Conservation (phyloP, 176 grass and related monocot genomes). For the Poa annua region DNA sequence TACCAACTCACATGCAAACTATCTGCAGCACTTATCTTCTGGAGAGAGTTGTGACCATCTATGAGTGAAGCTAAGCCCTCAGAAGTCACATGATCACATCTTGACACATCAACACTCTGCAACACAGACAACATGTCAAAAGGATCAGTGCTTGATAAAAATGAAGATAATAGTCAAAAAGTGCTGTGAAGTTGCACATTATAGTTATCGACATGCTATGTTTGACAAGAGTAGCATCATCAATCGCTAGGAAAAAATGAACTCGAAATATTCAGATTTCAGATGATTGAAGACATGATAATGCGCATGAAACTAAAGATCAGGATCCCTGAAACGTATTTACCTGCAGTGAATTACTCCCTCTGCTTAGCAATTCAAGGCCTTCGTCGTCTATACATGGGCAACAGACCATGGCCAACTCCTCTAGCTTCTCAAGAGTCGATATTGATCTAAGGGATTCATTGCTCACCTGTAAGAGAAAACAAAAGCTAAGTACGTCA, state of each 20-base stretch:
- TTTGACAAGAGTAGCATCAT: not conserved
- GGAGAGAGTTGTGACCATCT: constrained; percentile 68
- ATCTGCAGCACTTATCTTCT: constrained; percentile 80
- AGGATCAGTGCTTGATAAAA: not conserved
- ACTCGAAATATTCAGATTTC: not conserved
- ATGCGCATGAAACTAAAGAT: constrained; percentile 9
- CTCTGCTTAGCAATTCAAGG: constrained; percentile 68
- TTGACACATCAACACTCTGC: constrained; percentile 88
- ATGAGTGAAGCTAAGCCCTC: constrained; percentile 69
- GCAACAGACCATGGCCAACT: constrained; percentile 80
- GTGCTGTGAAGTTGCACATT: constrained; percentile 27
- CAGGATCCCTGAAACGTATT: not conserved
- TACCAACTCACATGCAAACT: constrained; percentile 68
- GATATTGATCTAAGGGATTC: constrained; percentile 86
- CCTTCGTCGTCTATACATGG: constrained; percentile 85
- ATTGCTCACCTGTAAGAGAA: constrained; percentile 68
- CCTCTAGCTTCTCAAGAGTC: constrained; percentile 79
- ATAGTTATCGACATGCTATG: not conserved
- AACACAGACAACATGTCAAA: constrained; percentile 34
- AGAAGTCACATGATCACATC: constrained; percentile 86
- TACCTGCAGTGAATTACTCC: constrained; percentile 74
- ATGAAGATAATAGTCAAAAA: constrained; percentile 15
- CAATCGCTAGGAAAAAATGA: constrained; percentile 17
- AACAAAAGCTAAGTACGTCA: constrained; percentile 23
- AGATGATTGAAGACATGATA: constrained; percentile 29